Base-by-base conservation (phyloP, 179 eudicot genomes). In the Silene vulgaris region DNA sequence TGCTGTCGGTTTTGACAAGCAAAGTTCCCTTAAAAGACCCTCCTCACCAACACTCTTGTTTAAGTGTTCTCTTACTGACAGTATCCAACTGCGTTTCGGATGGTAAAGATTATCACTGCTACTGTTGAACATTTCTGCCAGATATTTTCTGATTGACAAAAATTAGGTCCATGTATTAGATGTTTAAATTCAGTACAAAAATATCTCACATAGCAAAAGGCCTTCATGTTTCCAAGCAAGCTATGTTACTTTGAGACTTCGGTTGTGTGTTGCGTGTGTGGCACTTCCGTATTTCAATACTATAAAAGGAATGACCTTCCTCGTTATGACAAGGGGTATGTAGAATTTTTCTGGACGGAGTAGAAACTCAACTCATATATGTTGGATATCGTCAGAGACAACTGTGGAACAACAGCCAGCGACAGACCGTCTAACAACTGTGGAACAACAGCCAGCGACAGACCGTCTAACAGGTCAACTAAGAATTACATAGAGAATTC, bases 51-150 rank as follows among this genome's bases (percentile, higher is more conserved):
- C 78, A 82, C 97, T 92, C 78, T 77, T 83, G 83, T 92, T 94
- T 59, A 94, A 88, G 84, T 94, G 98, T 30, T 87, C 89, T 73
- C 92, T 85, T 48, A 92, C 89, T n/a, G 89, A 78, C 14, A 88
- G 78, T 8, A 89, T 92, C 96, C 96, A 94, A 65, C 79, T 87
- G 69, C 88, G 96, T 78, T 84, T 87, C 7, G 94, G 97, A 80
- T 85, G 80, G 78, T 94, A 90, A 45, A 83, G 88, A 76, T 87
- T 84, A n/a, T 90, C 89, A 0, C 72, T 81, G 69, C 87, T 89
- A 59, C 59, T 85, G 65, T 84, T 85, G 60, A 94, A 84, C 72
- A 92, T 86, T 78, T 86, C 81, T 28, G 88, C 86, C 72, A 94
- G 84, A 88, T 83, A 82, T 82, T 92, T 90, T 91, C 97, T 92